phyloP scores from a whole-genome alignment of 768 basidiomycete genomes.

The Auricularia sp. region DNA sequence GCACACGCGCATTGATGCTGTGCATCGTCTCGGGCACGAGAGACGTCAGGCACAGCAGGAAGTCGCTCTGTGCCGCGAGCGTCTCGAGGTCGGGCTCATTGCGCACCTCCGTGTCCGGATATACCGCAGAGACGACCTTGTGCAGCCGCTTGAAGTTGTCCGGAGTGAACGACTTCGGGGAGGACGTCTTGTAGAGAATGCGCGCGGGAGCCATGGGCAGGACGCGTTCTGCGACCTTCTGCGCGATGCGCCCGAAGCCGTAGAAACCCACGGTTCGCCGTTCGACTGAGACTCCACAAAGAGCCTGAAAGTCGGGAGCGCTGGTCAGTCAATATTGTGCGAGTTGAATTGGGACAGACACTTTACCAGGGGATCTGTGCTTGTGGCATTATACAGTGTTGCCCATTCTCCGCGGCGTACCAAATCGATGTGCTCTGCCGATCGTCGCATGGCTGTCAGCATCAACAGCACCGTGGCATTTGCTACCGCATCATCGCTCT shows the following conservation, averaged over 20 bases:
- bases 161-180: background rate
- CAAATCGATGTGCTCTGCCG: background rate
- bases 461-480: background rate
- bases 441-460: background rate
- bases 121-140: background rate
- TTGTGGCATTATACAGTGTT: background rate
- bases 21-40: constrained; percentile 17
- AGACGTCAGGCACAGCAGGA: constrained; percentile 4
- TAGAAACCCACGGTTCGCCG: background rate
- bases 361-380: background rate
- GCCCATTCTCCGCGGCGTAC: background rate
- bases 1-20: constrained; percentile 14
- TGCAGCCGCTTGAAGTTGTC: background rate
- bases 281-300: background rate
- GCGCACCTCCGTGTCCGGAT: background rate
- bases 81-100: background rate
- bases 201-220: background rate
- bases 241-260: background rate
- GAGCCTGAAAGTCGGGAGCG: background rate
- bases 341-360: background rate
- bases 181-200: background rate
- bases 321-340: background rate
- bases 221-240: background rate
- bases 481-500: background rate
- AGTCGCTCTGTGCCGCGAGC: background rate